phyloP scores from a whole-genome alignment of 2,329 filamentous ascomycete species.

The Aureobasidium leucospermi region DNA sequence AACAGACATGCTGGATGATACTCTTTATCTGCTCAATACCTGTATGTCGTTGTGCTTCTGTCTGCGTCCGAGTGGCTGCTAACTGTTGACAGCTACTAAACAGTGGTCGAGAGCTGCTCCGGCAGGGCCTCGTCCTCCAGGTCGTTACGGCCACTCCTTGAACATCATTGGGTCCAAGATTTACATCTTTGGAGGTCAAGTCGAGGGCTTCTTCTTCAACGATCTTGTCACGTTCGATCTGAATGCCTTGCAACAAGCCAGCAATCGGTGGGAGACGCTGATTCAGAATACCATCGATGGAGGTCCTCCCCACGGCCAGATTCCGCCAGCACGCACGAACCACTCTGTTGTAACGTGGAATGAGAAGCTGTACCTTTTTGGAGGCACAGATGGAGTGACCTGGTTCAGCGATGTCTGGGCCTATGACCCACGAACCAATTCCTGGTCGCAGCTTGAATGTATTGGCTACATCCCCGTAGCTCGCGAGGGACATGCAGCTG shows the following conservation, averaged over 20 bases:
- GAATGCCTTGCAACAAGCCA: slow-evolving; percentile 84
- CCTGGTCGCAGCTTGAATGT: slow-evolving; percentile 85
- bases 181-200: slow-evolving; percentile 94
- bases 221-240: slow-evolving; percentile 92
- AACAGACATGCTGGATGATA: slow-evolving; percentile 84
- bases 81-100: slow-evolving; percentile 64
- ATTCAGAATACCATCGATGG: slow-evolving; percentile 63
- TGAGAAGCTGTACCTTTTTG: slow-evolving; percentile 94
- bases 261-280: slow-evolving; percentile 93
- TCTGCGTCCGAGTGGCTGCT: slow-evolving; percentile 17
- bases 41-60: slow-evolving; percentile 54
- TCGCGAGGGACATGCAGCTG: slow-evolving; percentile 87
- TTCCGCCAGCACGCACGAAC: slow-evolving; percentile 87
- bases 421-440: slow-evolving; percentile 76
- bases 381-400: slow-evolving; percentile 86
- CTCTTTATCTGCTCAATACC: slow-evolving; percentile 91
- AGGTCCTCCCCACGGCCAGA: slow-evolving; percentile 52
- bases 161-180: slow-evolving; percentile 97
- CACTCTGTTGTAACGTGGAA: slow-evolving; percentile 88
- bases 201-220: slow-evolving; percentile 97
- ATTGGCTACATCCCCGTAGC: slow-evolving; percentile 95
- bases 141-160: slow-evolving; percentile 89
- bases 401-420: slow-evolving; percentile 99
- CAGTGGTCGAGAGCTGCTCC: slow-evolving; percentile 96
- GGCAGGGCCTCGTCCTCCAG: slow-evolving; percentile 74